Evolutionary conservation across 1,284 basidiomycete species (phyloP).

Genomic region (Leccinum solheimii): DNA sequence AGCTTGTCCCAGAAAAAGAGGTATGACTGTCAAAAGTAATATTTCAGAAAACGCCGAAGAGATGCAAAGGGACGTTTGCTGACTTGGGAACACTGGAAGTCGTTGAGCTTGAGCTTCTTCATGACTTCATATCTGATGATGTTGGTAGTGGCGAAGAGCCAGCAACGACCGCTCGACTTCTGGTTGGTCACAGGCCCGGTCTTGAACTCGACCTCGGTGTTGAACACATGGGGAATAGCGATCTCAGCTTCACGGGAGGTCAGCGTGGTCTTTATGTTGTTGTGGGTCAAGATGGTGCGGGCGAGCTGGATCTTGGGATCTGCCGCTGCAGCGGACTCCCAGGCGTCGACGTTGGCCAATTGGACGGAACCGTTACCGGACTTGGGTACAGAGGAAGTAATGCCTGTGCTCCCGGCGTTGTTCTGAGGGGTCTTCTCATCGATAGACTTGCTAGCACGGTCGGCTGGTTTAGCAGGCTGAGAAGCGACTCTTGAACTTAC

Average conservation of each 20-base stretch:
- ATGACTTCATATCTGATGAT: conserved; percentile 82
- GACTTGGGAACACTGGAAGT: conserved; percentile 89
- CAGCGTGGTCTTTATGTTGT: conserved; percentile 68
- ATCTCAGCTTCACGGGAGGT: conserved; percentile 64
- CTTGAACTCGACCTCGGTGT: conserved; percentile 77
- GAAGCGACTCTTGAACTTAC: conserved; percentile 25
- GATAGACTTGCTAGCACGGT: conserved; percentile 24
- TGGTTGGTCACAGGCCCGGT: conserved; percentile 86
- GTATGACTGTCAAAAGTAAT: conserved; percentile 58
- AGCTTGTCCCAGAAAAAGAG: conserved; percentile 95
- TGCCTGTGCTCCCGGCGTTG: not conserved
- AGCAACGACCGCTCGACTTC: conserved; percentile 85
- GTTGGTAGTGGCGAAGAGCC: conserved; percentile 92
- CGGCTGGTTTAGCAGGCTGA: conserved; percentile 18
- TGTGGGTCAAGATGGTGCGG: conserved; percentile 78
- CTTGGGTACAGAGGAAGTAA: conserved; percentile 21
- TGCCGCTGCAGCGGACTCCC: conserved; percentile 60
- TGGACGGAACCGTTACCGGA: conserved; percentile 64
- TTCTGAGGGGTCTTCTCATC: conserved; percentile 27
- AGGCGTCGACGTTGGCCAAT: conserved; percentile 54
- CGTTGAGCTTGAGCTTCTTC: conserved; percentile 81
- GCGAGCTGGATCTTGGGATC: conserved; percentile 75
- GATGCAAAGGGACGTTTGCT: conserved; percentile 17
- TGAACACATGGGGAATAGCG: conserved; percentile 82
- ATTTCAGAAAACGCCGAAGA: conserved; percentile 12